Conservation (phyloP, 345 rosid genomes). For the Erysimum cheiranthoides region DNA sequence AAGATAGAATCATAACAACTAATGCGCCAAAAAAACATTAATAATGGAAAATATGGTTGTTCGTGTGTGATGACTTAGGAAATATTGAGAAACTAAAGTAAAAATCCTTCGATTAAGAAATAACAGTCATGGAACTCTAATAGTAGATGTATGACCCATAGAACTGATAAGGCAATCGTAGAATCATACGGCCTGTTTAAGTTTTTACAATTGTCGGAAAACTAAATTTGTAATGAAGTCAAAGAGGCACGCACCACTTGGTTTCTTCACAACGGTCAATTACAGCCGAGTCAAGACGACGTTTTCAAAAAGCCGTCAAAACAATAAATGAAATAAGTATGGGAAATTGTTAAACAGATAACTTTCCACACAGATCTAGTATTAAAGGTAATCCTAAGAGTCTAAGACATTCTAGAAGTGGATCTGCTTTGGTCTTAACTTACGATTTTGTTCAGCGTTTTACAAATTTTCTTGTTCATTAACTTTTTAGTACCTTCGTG, state of each 20-base stretch:
- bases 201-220: background rate
- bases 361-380: background rate
- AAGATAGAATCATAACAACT: background rate
- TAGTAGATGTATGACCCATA: background rate
- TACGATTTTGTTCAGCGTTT: background rate
- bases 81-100: background rate
- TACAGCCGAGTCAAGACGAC: background rate
- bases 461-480: background rate
- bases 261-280: constrained; percentile 6
- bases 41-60: background rate
- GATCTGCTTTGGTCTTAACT: background rate
- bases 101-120: background rate
- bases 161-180: background rate
- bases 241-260: constrained; percentile 8
- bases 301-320: background rate
- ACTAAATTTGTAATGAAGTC: background rate
- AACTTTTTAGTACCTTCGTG: background rate
- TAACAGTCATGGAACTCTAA: background rate
- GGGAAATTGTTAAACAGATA: background rate
- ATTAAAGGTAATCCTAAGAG: background rate
- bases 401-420: background rate
- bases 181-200: background rate
- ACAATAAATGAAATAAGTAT: constrained; percentile 1
- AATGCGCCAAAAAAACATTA: too few species aligned
- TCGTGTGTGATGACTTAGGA: background rate